Evolutionary conservation across 495 filamentous ascomycete species (phyloP).

Genomic region (Daldinia childiae): DNA sequence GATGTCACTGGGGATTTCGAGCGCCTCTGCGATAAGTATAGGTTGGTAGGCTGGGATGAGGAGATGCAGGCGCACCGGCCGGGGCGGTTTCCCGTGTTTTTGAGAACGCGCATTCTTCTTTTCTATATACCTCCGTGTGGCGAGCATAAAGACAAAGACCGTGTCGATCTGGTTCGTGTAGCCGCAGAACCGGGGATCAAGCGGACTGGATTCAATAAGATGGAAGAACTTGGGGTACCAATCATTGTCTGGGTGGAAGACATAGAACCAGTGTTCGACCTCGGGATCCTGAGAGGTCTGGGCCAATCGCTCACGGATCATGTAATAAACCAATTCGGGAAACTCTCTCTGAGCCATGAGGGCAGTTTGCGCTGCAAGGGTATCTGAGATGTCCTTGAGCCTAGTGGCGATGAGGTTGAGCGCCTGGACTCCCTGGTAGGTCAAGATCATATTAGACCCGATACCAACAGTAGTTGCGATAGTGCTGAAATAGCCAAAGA

Average conservation of each 20-base stretch:
- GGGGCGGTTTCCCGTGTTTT: neutral
- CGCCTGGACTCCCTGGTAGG: conserved; percentile 3
- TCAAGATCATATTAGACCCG: conserved; percentile 1
- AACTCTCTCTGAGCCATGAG: conserved; percentile 8
- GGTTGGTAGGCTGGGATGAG: conserved; percentile 11
- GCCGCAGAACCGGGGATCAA: conserved; percentile 6
- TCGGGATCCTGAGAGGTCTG: conserved; percentile 6
- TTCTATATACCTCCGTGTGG: neutral
- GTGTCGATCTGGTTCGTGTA: conserved; percentile 15
- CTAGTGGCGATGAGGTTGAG: conserved; percentile 8
- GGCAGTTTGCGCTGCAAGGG: conserved; percentile 4
- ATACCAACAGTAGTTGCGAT: conserved; percentile 6
- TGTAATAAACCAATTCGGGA: conserved; percentile 4
- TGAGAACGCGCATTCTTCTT: neutral
- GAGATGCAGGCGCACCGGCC: neutral
- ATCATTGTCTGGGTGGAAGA: conserved; percentile 7
- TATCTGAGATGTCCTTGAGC: conserved; percentile 4
- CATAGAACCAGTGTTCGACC: conserved; percentile 7
- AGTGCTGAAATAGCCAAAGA: neutral
- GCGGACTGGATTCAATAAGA: neutral
- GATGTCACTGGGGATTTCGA: conserved; percentile 7
- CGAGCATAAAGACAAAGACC: conserved; percentile 8
- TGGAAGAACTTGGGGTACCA: conserved; percentile 13
- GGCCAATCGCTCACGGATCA: conserved; percentile 1
- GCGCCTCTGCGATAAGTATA: conserved; percentile 1